Conservation (phyloP, 345 rosid species). For the Linum lewisii region DNA sequence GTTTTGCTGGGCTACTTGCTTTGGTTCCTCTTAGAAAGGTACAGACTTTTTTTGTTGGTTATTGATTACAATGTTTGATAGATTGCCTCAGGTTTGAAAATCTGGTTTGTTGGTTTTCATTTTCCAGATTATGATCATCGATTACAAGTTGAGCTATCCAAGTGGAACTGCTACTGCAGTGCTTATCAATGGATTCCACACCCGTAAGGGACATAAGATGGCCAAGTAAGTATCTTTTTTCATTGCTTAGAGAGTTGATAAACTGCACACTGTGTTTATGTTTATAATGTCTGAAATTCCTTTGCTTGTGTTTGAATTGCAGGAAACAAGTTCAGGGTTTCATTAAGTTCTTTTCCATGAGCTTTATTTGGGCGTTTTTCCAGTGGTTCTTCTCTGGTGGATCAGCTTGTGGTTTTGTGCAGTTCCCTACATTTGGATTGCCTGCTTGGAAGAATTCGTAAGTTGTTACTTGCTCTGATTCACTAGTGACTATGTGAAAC, state of each 20-base stretch:
- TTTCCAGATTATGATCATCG: slow-evolving; percentile 77
- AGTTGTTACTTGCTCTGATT: slow-evolving; percentile 15
- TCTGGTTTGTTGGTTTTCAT: slow-evolving; percentile 6
- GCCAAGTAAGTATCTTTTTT: slow-evolving; percentile 47
- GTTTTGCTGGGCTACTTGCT: slow-evolving; percentile 77
- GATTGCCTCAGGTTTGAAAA: slow-evolving; percentile 1
- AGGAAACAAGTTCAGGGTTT: slow-evolving; percentile 80
- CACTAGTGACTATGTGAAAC: neutral
- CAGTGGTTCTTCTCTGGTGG: slow-evolving; percentile 85
- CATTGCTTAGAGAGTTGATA: neutral
- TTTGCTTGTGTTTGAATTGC: slow-evolving; percentile 11
- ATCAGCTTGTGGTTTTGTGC: slow-evolving; percentile 49
- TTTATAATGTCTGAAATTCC: neutral
- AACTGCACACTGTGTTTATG: too few relatives aligned
- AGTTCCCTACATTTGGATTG: slow-evolving; percentile 79
- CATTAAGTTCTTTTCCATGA: slow-evolving; percentile 48
- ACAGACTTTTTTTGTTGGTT: neutral
- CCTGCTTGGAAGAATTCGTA: slow-evolving; percentile 74
- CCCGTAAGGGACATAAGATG: slow-evolving; percentile 54
- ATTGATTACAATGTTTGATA: neutral
- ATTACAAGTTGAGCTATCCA: slow-evolving; percentile 69
- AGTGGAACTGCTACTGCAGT: slow-evolving; percentile 92
- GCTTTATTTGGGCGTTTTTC: slow-evolving; percentile 79
- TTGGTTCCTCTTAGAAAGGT: slow-evolving; percentile 89
- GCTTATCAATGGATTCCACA: slow-evolving; percentile 85